Percentiles rank a stretch among this genome's conserved stretches.
Conservation (phyloP, 805 yeast species). For the Teunomyces barrocoloradensis region DNA sequence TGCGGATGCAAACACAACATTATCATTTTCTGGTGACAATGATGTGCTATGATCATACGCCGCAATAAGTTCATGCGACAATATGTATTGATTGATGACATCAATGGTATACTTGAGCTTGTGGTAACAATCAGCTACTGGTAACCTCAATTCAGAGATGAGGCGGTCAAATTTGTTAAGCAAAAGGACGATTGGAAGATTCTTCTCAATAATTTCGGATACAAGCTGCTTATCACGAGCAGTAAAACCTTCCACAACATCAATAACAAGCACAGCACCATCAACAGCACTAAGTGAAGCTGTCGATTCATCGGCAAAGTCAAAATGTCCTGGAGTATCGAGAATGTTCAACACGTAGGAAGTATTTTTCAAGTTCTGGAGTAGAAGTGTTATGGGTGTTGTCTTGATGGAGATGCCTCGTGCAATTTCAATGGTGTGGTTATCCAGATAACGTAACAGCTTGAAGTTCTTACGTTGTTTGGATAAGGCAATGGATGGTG, state of each 20-base stretch:
- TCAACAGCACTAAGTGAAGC: conserved; percentile 61
- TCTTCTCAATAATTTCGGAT: conserved; percentile 47
- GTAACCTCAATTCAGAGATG: conserved; percentile 72
- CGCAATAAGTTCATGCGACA: conserved; percentile 25
- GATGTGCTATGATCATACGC: conserved; percentile 24
- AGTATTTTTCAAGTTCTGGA: conserved; percentile 48
- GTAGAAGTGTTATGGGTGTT: conserved; percentile 58
- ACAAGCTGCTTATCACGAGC: conserved; percentile 51
- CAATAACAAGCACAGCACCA: conserved; percentile 69
- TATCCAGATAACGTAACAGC: conserved; percentile 68
- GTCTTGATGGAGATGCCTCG: conserved; percentile 69
- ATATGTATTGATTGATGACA: conserved; percentile 57
- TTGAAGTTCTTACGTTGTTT: conserved; percentile 36
- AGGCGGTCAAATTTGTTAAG: conserved; percentile 84
- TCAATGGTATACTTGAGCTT: conserved; percentile 63
- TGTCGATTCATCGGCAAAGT: conserved; percentile 74
- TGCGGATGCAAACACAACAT: conserved; percentile 75
- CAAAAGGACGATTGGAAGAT: conserved; percentile 56
- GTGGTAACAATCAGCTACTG: conserved; percentile 69
- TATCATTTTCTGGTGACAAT: conserved; percentile 61
- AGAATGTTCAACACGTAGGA: conserved; percentile 61
- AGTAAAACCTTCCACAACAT: conserved; percentile 79
- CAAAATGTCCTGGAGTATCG: conserved; percentile 92
- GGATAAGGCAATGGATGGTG: conserved; percentile 20
- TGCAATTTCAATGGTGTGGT: conserved; percentile 62